Percentiles rank a stretch among this genome's conserved stretches.
These are phyloP conservation scores for Aspergillus cavernicola DNA, from an alignment of 495 filamentous ascomycete species.

Conservation along the genomic window DNA sequence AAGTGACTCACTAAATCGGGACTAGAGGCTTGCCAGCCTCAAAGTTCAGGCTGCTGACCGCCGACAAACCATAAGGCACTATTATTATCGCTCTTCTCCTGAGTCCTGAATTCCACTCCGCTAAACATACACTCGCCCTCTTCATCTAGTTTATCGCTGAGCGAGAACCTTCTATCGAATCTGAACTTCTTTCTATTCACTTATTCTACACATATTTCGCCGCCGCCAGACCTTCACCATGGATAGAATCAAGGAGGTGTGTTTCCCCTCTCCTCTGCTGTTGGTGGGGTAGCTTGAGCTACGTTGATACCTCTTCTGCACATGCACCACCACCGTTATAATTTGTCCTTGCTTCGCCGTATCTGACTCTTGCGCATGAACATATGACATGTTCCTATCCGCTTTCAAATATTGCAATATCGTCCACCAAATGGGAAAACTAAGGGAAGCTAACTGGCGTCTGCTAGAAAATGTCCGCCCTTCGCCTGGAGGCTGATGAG, in stretches of 20 bases:
- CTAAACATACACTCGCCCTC: slow-evolving; percentile 13
- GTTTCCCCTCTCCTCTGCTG: slow-evolving; percentile 36
- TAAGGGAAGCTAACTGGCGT: slow-evolving; percentile 16
- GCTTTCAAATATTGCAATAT: too few relatives aligned
- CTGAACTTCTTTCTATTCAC: slow-evolving; percentile 10
- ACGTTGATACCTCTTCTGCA: slow-evolving; percentile 19
- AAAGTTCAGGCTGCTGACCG: slow-evolving; percentile 23
- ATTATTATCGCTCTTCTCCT: slow-evolving; percentile 12
- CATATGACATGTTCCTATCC: slow-evolving; percentile 9
- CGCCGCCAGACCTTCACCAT: slow-evolving; percentile 33
- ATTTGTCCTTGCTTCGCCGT: slow-evolving; percentile 3
- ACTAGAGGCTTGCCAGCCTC: neutral
- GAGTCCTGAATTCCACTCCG: slow-evolving; percentile 19
- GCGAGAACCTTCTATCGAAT: slow-evolving; percentile 33
- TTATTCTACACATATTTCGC: slow-evolving; percentile 32
- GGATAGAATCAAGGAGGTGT: slow-evolving; percentile 76
- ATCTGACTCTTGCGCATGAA: slow-evolving; percentile 12
- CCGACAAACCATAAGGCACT: slow-evolving; percentile 43
- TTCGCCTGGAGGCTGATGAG: slow-evolving; percentile 90
- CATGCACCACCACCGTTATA: slow-evolving; percentile 19
- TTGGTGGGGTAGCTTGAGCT: slow-evolving; percentile 47
- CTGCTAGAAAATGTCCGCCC: slow-evolving; percentile 81
- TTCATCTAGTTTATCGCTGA: slow-evolving; percentile 41
- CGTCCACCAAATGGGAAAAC: neutral
- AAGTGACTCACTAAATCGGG: slow-evolving; percentile 4